Evolutionary conservation across 129 eudicot species (phyloP).

Genomic region (Artemisia argyi): DNA sequence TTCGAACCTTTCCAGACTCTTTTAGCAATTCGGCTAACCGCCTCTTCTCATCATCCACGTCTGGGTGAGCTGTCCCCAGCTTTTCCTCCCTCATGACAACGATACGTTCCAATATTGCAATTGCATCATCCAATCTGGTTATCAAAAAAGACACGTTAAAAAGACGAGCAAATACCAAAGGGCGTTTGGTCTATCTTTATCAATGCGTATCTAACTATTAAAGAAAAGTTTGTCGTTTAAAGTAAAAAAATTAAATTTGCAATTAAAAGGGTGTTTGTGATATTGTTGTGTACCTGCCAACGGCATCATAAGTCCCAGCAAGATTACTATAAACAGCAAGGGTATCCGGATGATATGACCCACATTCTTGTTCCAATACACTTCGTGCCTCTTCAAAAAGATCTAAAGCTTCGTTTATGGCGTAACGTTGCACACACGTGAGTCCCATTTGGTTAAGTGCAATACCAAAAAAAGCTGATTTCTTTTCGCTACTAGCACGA

Average conservation of each 20-base stretch:
- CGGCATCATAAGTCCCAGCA: conserved; percentile 89
- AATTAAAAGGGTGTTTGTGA: background rate
- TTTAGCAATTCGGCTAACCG: conserved; percentile 73
- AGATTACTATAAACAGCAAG: conserved; percentile 89
- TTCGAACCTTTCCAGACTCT: conserved; percentile 67
- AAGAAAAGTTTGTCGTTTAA: too few relatives aligned
- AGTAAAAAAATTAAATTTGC: too few relatives aligned
- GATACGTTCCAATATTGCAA: conserved; percentile 58
- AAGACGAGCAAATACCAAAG: background rate
- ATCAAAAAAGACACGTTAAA: background rate
- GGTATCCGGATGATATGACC: conserved; percentile 82
- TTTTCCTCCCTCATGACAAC: conserved; percentile 90
- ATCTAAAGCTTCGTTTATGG: conserved; percentile 67
- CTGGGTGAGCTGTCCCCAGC: conserved; percentile 89
- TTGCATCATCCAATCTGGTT: conserved; percentile 81
- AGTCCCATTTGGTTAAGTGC: conserved; percentile 94
- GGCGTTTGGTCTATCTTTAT: too few relatives aligned
- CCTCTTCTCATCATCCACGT: conserved; percentile 80
- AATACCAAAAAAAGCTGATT: conserved; percentile 80
- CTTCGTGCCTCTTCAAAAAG: conserved; percentile 75
- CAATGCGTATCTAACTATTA: too few relatives aligned
- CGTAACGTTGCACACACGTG: conserved; percentile 70
- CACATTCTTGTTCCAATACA: conserved; percentile 69
- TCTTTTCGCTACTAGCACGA: conserved; percentile 82
- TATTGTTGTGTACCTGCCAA: conserved; percentile 60